Evolutionary conservation across 2,329 filamentous ascomycete genomes (phyloP).

Genomic region (Penicillium sp.): DNA sequence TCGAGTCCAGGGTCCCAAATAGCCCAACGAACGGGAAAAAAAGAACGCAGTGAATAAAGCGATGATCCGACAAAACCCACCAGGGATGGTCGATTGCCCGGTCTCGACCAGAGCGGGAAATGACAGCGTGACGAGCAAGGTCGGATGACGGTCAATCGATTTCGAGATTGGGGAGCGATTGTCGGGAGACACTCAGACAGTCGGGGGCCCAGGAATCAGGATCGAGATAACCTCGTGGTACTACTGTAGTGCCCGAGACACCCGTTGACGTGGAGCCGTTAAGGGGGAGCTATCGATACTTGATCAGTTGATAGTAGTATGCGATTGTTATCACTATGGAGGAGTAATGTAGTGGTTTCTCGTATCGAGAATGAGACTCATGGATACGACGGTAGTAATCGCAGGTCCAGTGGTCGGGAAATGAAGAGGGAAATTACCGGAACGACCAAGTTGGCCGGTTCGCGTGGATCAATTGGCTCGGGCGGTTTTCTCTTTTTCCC

Average conservation of each 20-base stretch:
- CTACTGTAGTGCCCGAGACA: neutral
- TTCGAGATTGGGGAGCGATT: neutral
- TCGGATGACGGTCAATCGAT: conserved; percentile 5
- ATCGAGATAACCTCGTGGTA: too few species aligned
- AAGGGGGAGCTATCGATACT: too few species aligned
- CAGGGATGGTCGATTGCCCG: conserved; percentile 6
- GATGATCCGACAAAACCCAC: neutral
- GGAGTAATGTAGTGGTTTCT: too few species aligned
- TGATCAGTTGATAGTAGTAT: too few species aligned
- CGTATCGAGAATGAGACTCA: neutral
- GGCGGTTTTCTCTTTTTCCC: neutral
- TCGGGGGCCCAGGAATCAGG: too few species aligned
- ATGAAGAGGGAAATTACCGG: conserved; percentile 1
- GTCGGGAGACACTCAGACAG: neutral
- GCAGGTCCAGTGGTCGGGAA: neutral
- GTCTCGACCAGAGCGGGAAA: conserved; percentile 23
- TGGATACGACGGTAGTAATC: conserved; percentile 20
- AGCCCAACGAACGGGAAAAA: neutral
- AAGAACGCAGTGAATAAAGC: neutral
- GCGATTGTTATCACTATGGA: too few species aligned
- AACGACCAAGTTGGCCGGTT: neutral
- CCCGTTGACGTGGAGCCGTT: neutral
- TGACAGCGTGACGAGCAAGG: conserved; percentile 1
- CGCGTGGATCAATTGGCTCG: conserved; percentile 2
- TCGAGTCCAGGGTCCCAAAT: neutral